Base-by-base conservation (phyloP, 306 rosid genomes). In the Glycine latifolia region DNA sequence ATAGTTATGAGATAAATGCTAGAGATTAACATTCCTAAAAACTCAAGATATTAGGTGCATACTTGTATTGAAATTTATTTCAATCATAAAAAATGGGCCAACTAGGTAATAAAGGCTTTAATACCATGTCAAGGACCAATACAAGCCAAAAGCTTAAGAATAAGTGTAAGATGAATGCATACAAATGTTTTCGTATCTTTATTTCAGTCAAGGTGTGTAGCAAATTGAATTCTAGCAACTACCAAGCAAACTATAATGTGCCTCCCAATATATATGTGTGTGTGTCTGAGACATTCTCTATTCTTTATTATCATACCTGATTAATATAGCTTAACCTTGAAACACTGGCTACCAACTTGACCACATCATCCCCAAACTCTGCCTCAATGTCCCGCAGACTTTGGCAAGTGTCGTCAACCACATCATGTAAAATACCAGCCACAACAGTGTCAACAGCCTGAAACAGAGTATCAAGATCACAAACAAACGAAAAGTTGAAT, bases 401-500 rank as follows among this genome's bases (percentile, higher is more conserved):
- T 88, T 89, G 87, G 79, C 88, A 74, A 56, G 99, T 89, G 71
- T 95, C 97, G 82, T 95, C 99, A 66, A 95, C 91, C 82, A 95
- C 92, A 10, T 95, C 99, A 73, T 95, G 99, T 68, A 95, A 95
- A 89, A 95, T 87, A 83, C 99, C 97, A 66, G 99, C 97, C 86
- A 93, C 97, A 3, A 95, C 89, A 63, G 97, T 93, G 66, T 93
- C 92, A 75, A 95, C 88, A 73, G 99, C 97, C 99, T 93, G 97
- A 79, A 85, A 66, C 48, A 54, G 75, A 76, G 70, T 79, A 67
- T 47, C 17, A 79, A 47, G 52, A 74, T 69, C 75, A 53, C 82
- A 76, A 79, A 48, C 53, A 77, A 78, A 71, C 52, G 43, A 82
- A 68, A n/a, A 55, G 49, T 26, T 26, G 17, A 82, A 82, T 62